Evolutionary conservation across 2,329 filamentous ascomycete genomes (phyloP), one percentile per base, ranked within the genome.

Genomic region (Fusarium hainanense): DNA sequence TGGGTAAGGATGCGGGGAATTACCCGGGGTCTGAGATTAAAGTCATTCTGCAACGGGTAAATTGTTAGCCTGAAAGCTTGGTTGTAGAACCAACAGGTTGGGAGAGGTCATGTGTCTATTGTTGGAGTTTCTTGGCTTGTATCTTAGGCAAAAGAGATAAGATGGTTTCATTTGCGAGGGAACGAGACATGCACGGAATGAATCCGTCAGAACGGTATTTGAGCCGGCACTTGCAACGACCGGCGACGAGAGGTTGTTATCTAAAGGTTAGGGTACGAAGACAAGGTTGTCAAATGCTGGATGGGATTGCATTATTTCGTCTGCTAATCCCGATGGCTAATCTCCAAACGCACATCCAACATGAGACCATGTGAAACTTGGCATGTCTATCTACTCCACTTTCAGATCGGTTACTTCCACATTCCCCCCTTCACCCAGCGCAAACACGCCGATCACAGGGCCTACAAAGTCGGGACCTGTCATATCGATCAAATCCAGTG

Each of bases 401-500:
- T 21, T 25, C 6, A 63, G 20, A 32, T 63, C 58, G 3, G 12
- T 23, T 16, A 63, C 30, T 43, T 63, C 58, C 32, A 32, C 34
- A 0, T 18, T 40, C 25, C 28, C 9, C 23, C 28, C 28, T 32
- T 51, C 14, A 1, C 44, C 60, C 49, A 63, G 13, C 14, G 58
- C 49, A 16, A 63, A 63, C 2, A 57, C 42, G 12, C 60, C 60
- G 48, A 63, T 63, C 44, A 63, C 60, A 23, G 60, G 60, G 10
- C 60, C 60, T 37, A 63, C 60, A 48, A 63, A 63, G 9, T 63
- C 60, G 9, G 60, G 58, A 1, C 60, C 60, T 4, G 60, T 63
- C 58, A 63, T 63, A 11, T 63, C 60, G 4, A 43, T 34, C 18
- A 60, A 40, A 14, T 63, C 60, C 13, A 63, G 42, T 12, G 58